Evolutionary conservation across 2,329 filamentous ascomycete genomes (phyloP).

Genomic region (Chalaropsis thielavioides): DNA sequence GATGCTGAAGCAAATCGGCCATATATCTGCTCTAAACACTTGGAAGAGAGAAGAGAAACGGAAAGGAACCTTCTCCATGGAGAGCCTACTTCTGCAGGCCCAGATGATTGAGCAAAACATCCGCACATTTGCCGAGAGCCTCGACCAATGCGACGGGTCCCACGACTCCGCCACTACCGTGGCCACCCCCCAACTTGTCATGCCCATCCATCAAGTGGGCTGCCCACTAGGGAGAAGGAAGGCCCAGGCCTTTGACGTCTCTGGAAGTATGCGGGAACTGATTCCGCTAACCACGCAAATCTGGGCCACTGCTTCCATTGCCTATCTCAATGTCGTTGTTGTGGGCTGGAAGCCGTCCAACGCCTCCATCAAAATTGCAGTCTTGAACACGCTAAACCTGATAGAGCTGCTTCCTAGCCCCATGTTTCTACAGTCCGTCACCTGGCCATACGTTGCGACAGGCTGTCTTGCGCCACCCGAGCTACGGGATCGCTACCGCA

Average conservation of each 20-base stretch:
- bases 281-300: conserved; percentile 25
- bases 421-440: conserved; percentile 26
- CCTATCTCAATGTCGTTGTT: conserved; percentile 35
- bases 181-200: conserved; percentile 11
- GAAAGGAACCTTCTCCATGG: conserved; percentile 31
- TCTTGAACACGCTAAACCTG: conserved; percentile 22
- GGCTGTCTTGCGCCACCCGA: conserved; percentile 29
- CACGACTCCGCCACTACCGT: conserved; percentile 6
- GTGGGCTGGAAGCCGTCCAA: conserved; percentile 37
- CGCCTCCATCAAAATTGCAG: conserved; percentile 27
- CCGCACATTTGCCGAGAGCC: conserved; percentile 23
- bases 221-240: conserved; percentile 12
- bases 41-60: conserved; percentile 38
- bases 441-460: conserved; percentile 31
- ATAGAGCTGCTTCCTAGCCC: conserved; percentile 26
- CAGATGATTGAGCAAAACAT: conserved; percentile 29
- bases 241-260: conserved; percentile 15
- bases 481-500: conserved; percentile 31
- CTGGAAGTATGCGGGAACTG: conserved; percentile 13
- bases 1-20: conserved; percentile 39
- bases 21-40: conserved; percentile 38
- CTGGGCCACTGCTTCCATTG: conserved; percentile 35
- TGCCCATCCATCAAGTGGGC: conserved; percentile 16
- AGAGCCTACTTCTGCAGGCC: conserved; percentile 33
- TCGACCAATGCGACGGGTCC: conserved; percentile 19